These are phyloP conservation scores for Colletotrichum tofieldiae DNA, from an alignment of 2,329 filamentous ascomycete species.

Conservation along the genomic window DNA sequence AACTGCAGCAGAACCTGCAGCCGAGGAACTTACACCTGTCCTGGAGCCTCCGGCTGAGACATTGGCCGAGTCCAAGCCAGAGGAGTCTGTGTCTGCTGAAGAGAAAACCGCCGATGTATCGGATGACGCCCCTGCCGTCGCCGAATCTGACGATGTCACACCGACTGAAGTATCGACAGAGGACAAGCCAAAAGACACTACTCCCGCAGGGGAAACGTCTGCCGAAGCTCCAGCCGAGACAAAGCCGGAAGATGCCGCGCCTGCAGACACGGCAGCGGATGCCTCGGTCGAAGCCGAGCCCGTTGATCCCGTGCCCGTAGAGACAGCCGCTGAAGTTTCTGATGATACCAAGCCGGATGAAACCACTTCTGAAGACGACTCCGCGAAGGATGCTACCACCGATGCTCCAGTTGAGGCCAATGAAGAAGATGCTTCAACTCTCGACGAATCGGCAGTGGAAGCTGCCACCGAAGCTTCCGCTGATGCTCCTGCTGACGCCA, in stretches of 20 bases:
- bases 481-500: neutral
- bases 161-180: neutral
- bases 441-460: neutral
- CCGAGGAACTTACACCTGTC: slow-evolving; percentile 33
- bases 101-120: neutral
- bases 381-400: neutral
- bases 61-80: neutral
- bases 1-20: slow-evolving; percentile 15
- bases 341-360: neutral
- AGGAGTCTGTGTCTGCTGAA: neutral
- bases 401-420: neutral
- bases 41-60: slow-evolving; percentile 30
- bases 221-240: neutral
- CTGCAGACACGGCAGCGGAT: neutral
- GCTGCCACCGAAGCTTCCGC: neutral
- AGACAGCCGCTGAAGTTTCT: neutral
- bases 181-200: neutral
- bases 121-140: neutral
- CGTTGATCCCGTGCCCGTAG: neutral
- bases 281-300: neutral
- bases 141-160: neutral
- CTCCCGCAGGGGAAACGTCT: slow-evolving; percentile 9
- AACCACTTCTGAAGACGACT: neutral
- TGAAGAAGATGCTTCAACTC: neutral
- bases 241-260: neutral